These are phyloP conservation scores for Cinnamomum chago DNA, from an alignment of 164 flowering plant species.

Conservation along the genomic window DNA sequence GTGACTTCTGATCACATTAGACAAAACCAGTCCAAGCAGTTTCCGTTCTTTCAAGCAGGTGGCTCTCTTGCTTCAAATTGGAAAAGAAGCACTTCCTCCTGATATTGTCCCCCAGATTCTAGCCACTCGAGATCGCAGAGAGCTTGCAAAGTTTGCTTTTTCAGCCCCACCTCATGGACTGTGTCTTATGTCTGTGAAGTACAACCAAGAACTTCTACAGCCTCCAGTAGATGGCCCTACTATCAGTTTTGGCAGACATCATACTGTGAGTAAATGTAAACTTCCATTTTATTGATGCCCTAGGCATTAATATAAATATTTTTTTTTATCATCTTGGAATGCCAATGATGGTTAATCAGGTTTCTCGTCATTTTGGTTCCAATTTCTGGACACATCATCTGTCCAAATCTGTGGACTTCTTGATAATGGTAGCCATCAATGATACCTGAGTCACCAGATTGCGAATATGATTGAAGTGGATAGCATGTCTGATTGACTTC, in stretches of 20 bases:
- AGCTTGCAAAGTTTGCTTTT: conserved; percentile 66
- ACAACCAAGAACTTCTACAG: conserved; percentile 50
- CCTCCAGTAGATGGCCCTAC: conserved; percentile 49
- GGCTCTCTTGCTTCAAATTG: conserved; percentile 75
- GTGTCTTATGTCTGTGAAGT: conserved; percentile 54
- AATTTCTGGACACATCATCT: not conserved
- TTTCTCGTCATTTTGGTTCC: not conserved
- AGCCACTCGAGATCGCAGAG: conserved; percentile 62
- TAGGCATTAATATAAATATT: not conserved
- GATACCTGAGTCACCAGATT: not conserved
- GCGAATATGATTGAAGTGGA: not conserved
- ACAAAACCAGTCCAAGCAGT: not conserved
- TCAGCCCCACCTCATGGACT: conserved; percentile 81
- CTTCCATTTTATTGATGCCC: conserved; percentile 45
- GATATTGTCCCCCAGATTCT: conserved; percentile 68
- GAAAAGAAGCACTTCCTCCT: conserved; percentile 80
- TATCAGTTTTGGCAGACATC: conserved; percentile 68
- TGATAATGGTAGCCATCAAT: not conserved
- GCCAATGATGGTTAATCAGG: not conserved
- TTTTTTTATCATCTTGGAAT: not conserved
- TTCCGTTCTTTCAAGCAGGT: conserved; percentile 42
- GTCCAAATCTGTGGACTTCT: not conserved
- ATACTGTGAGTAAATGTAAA: conserved; percentile 55
- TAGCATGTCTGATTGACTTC: not conserved
- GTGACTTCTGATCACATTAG: not conserved